Base-by-base conservation (phyloP, 1,284 basidiomycete species). In the Rhodotorula sp. region DNA sequence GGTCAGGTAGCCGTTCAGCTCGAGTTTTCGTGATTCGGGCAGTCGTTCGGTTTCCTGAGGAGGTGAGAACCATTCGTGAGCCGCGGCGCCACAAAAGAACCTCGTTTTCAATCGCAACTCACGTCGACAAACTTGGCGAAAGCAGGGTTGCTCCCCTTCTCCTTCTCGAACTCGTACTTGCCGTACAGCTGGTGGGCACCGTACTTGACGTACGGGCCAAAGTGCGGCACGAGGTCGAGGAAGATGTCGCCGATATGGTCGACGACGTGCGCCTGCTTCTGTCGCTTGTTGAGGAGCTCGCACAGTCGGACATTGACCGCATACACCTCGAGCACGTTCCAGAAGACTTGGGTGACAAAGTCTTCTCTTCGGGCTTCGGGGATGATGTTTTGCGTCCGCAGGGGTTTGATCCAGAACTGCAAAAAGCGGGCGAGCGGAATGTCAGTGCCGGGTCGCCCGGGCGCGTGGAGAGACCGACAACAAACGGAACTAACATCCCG, bases 131-230 rank as follows among this genome's bases (percentile, higher is more conserved):
- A 99, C 77, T 88, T 88, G 66, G 93, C 90, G 83, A 99, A 99
- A n/a, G 88, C 90, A 1, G 90, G 87, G 83, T 99, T 99, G 62
- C 88, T 85, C 64, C 86, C 88, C 85, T 97, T 98, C 84, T 99
- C 97, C 85, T 94, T 95, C 84, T 99, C 97, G 80, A 99, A 98
- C 83, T 97, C 93, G 81, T 94, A 97, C 82, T 99, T 99, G 28
- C 95, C 97, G 80, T 97, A 98, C 68, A 98, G 84, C 81, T 99
- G 97, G 81, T 99, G 95, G 14, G 94, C 89, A 58, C 97, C 97
- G 79, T 99, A 99, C 60, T 88, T 87, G 64, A 99, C 94, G 79
- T 98, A 99, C 3, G 94, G 93, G 26, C 85, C 86, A 79, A 99
- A 98, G 79, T 91, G 87, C 1, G 92, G 92, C 2, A 95, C 92